phyloP scores from a whole-genome alignment of 495 filamentous ascomycete genomes.

The Apiosordaria backusii region DNA sequence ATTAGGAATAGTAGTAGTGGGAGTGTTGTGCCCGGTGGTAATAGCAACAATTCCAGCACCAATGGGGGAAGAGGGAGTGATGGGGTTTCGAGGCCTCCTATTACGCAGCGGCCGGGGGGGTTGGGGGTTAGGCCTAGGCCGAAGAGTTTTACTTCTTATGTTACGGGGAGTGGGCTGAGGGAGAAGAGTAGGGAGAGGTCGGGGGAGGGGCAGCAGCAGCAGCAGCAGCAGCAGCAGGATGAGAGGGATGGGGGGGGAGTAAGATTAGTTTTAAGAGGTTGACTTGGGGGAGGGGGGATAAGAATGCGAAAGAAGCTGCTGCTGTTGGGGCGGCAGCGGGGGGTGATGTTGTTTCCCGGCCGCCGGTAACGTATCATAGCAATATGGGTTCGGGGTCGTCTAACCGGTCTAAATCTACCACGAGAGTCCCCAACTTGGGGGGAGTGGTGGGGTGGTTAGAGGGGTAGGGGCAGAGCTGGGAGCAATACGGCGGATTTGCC shows the following conservation, averaged over 20 bases:
- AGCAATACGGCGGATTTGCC: slow-evolving; percentile 14
- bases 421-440: neutral
- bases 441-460: neutral
- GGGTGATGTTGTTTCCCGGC: neutral
- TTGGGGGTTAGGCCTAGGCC: slow-evolving; percentile 24
- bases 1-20: slow-evolving; percentile 11
- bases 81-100: neutral
- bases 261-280: slow-evolving; percentile 17
- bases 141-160: slow-evolving; percentile 31
- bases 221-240: slow-evolving; percentile 6
- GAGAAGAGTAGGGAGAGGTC: slow-evolving; percentile 16
- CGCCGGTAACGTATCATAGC: neutral
- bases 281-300: slow-evolving; percentile 26
- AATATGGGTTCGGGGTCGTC: neutral
- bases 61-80: neutral
- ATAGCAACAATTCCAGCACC: neutral
- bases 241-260: slow-evolving; percentile 9
- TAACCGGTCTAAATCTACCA: neutral
- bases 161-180: slow-evolving; percentile 1
- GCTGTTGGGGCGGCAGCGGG: neutral
- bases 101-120: slow-evolving; percentile 10
- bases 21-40: neutral
- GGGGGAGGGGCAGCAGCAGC: neutral
- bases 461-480: neutral
- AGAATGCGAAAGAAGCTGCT: neutral